A percentile compares a stretch with the other conserved stretches of the same genome.
These are phyloP conservation scores for Hymenochaete sp. DNA, from an alignment of 1,284 basidiomycete species.

Conservation along the genomic window DNA sequence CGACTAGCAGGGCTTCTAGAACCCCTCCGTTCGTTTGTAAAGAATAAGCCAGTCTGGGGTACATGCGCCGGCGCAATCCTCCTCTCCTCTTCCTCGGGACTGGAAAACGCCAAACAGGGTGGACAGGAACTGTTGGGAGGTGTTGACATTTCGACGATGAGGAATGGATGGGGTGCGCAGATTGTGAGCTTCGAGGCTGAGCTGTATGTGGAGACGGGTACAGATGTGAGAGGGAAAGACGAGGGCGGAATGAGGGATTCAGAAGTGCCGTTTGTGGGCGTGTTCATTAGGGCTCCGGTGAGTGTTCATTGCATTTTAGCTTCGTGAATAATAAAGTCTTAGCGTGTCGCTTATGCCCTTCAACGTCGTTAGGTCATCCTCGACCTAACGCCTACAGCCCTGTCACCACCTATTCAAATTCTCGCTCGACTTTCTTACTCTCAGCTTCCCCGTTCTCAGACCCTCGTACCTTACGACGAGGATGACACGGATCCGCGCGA, in stretches of 20 bases:
- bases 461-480: constrained; percentile 25
- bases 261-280: constrained; percentile 65
- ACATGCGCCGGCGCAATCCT: constrained; percentile 97
- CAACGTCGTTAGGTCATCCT: constrained; percentile 50
- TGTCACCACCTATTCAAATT: constrained; percentile 48
- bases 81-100: constrained; percentile 61
- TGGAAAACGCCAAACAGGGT: constrained; percentile 78
- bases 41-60: constrained; percentile 80
- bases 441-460: constrained; percentile 45
- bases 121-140: constrained; percentile 85
- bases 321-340: constrained; percentile 9
- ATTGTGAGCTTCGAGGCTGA: constrained; percentile 86
- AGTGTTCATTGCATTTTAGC: constrained; percentile 22
- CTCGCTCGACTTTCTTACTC: constrained; percentile 66
- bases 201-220: constrained; percentile 56
- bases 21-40: constrained; percentile 65
- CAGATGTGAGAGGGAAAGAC: too few relatives aligned
- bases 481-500: constrained; percentile 37
- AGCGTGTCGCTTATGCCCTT: constrained; percentile 4
- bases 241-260: constrained; percentile 57
- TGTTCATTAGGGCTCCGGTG: constrained; percentile 95
- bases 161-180: constrained; percentile 89
- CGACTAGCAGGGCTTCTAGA: constrained; percentile 72
- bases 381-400: constrained; percentile 34
- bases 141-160: constrained; percentile 70